Percentiles rank a stretch among this genome's conserved stretches.
Evolutionary conservation across 73 alveolate species (phyloP).

Genomic region (Paramecium sexaurelia): DNA sequence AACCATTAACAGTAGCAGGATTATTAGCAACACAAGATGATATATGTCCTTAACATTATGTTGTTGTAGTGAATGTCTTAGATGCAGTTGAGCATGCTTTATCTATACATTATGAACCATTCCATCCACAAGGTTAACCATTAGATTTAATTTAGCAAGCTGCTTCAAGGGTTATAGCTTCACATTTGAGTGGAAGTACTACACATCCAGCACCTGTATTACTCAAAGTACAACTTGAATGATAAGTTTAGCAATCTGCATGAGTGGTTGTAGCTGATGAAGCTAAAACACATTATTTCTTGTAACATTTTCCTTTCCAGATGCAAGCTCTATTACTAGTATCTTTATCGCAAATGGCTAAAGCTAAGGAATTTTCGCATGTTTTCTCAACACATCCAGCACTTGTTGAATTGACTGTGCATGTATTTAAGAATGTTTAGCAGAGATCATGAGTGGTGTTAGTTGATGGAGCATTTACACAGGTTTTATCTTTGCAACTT

Average conservation of each 20-base stretch:
- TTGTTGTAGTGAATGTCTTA: background rate
- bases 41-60: background rate
- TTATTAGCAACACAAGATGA: background rate
- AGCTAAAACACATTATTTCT: constrained; percentile 27
- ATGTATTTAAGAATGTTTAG: background rate
- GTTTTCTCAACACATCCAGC: constrained; percentile 32
- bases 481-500: background rate
- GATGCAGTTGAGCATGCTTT: constrained; percentile 17
- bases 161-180: background rate
- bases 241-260: background rate
- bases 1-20: background rate
- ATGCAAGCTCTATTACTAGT: background rate
- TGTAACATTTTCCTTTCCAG: constrained; percentile 39
- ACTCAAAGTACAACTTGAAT: background rate
- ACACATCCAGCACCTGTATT: constrained; percentile 12
- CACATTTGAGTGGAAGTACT: background rate
- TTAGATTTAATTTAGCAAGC: background rate
- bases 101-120: constrained; percentile 27
- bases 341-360: background rate
- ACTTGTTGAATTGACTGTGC: constrained; percentile 28
- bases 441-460: constrained; percentile 44
- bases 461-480: constrained; percentile 45
- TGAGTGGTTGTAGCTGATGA: background rate
- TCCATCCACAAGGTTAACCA: constrained; percentile 43
- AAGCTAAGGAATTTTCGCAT: background rate